These are phyloP conservation scores for Stenocarpella maydis DNA, from an alignment of 2,329 filamentous ascomycete genomes.

Conservation along the genomic window DNA sequence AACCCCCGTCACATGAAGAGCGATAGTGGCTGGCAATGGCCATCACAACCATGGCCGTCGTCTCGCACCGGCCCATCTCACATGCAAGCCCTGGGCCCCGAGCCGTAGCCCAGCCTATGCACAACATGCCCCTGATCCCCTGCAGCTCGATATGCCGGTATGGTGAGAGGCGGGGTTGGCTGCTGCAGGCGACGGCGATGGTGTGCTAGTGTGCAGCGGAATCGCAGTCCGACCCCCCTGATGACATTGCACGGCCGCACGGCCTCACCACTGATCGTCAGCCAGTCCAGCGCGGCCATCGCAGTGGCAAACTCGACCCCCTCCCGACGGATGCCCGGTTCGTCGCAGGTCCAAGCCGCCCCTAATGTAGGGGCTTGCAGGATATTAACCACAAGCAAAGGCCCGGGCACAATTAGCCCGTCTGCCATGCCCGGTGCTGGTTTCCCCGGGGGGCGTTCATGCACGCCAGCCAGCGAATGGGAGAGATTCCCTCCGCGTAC, in stretches of 20 bases:
- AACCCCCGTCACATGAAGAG: conserved; percentile 3
- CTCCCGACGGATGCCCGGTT: neutral
- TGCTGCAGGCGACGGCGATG: conserved; percentile 18
- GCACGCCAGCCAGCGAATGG: conserved; percentile 21
- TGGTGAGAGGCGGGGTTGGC: conserved; percentile 9
- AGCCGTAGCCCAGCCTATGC: too few species aligned
- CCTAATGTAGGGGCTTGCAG: conserved; percentile 26
- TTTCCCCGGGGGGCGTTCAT: conserved; percentile 25
- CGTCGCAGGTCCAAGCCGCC: conserved; percentile 14
- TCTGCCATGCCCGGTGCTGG: neutral
- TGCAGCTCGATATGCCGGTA: conserved; percentile 6
- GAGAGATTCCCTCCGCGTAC: conserved; percentile 4
- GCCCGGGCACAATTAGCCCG: conserved; percentile 21
- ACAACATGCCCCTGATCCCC: neutral
- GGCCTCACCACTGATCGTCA: too few species aligned
- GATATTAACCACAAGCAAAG: conserved; percentile 21
- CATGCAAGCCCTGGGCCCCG: neutral
- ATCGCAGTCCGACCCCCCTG: conserved; percentile 4
- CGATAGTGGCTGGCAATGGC: too few species aligned
- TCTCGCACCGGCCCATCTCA: neutral
- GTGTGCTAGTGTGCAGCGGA: conserved; percentile 10
- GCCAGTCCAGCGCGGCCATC: neutral
- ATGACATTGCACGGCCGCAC: neutral
- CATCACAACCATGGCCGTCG: too few species aligned
- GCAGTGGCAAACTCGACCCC: conserved; percentile 14